Percentiles rank a stretch among this genome's conserved stretches.
phyloP scores from a whole-genome alignment of 169 alveolate species.

The Eimeria tenella region DNA sequence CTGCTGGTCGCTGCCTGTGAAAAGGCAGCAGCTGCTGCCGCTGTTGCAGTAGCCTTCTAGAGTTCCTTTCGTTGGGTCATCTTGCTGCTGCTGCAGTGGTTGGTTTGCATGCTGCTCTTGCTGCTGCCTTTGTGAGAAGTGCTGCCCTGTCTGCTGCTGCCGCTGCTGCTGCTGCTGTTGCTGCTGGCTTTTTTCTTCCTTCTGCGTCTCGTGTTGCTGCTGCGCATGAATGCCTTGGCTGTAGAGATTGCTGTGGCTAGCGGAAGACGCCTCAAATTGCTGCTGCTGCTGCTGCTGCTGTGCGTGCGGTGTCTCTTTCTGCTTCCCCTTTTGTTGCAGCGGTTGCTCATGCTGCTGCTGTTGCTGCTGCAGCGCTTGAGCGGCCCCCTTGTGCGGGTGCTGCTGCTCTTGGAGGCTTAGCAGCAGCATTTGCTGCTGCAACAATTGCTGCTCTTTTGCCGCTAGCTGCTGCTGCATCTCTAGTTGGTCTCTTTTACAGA shows the following conservation, averaged over 20 bases:
- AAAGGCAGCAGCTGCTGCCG: constrained; percentile 11
- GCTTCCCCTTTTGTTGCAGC: background rate
- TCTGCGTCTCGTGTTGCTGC: background rate
- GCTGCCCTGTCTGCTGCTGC: background rate
- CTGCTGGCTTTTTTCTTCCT: background rate
- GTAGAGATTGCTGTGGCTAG: background rate
- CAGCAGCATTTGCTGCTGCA: background rate
- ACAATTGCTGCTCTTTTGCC: background rate
- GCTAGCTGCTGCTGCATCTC: background rate
- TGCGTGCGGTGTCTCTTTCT: background rate
- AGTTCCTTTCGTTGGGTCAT: background rate
- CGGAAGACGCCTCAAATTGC: background rate
- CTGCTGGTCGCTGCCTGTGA: constrained; percentile 16
- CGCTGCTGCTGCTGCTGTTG: constrained; percentile 6
- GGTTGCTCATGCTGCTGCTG: background rate
- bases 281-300: constrained; percentile 56
- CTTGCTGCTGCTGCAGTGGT: background rate
- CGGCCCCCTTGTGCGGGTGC: background rate
- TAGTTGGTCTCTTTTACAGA: background rate
- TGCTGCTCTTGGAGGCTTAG: background rate
- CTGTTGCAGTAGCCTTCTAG: background rate
- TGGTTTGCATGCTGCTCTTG: background rate
- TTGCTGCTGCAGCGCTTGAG: background rate
- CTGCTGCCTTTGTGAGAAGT: background rate
- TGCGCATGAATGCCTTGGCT: background rate